A percentile compares a stretch with the other conserved stretches of the same genome.
Evolutionary conservation across 768 basidiomycete species (phyloP).

Genomic region (Naganishia kalamii): DNA sequence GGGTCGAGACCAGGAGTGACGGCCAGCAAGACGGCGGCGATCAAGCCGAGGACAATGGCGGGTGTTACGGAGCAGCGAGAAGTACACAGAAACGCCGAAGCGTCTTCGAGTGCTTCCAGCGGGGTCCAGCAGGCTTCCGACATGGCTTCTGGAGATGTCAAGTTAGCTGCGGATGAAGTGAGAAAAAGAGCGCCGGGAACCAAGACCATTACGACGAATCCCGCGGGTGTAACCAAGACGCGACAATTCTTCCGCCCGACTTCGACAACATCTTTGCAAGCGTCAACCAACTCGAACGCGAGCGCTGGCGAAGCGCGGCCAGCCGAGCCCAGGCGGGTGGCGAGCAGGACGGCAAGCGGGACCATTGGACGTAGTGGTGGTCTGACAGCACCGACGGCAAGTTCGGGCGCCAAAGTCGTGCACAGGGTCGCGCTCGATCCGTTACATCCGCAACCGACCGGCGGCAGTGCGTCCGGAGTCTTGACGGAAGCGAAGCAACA

Average conservation of each 20-base stretch:
- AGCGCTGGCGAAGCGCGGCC: neutral
- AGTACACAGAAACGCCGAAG: neutral
- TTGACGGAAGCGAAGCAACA: neutral
- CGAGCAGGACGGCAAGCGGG: neutral
- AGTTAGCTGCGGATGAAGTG: neutral
- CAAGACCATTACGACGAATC: slow-evolving; percentile 3
- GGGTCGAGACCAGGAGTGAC: neutral
- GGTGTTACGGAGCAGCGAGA: neutral
- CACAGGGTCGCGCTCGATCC: neutral
- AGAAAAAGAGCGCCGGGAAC: neutral
- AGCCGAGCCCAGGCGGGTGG: neutral
- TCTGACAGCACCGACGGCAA: slow-evolving; percentile 13
- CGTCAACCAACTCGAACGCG: neutral
- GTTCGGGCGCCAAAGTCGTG: slow-evolving; percentile 12
- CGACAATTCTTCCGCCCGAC: slow-evolving; percentile 13
- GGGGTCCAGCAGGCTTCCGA: neutral
- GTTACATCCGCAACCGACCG: neutral
- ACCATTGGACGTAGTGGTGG: neutral
- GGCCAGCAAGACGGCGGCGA: neutral
- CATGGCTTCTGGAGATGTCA: neutral
- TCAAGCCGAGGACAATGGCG: slow-evolving; percentile 1
- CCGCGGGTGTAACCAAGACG: neutral
- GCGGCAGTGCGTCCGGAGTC: neutral
- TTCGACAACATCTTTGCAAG: neutral
- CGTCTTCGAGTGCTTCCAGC: neutral